Conservation (phyloP, 176 grass and related monocot genomes). For the Lolium rigidum region DNA sequence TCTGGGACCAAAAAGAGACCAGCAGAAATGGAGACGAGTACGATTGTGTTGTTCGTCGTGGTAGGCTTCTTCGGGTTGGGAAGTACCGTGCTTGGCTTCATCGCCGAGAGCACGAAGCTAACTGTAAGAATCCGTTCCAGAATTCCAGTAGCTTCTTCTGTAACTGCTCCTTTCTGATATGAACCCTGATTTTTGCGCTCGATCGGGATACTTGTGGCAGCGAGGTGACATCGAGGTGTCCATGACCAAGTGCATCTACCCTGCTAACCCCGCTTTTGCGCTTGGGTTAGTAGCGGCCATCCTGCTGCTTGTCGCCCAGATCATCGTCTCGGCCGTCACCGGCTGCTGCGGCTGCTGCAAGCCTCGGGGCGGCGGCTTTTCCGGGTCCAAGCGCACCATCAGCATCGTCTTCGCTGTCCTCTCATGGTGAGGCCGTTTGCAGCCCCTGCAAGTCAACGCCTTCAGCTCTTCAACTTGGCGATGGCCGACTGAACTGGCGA, state of each 20-base stretch:
- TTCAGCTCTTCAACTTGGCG: no score
- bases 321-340: conserved; percentile 14
- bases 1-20: neutral
- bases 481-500: no score
- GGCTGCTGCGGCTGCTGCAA: conserved; percentile 53
- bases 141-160: neutral
- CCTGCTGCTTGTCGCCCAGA: conserved; percentile 39
- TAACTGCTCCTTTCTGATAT: neutral
- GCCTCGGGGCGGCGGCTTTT: neutral
- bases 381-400: neutral
- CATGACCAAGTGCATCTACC: conserved; percentile 22
- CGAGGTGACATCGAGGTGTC: neutral
- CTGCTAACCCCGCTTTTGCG: neutral
- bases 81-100: conserved; percentile 46
- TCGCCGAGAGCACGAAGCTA: conserved; percentile 34
- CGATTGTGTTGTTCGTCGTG: neutral
- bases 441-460: neutral
- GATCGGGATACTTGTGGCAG: conserved; percentile 20
- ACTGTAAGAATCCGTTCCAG: conserved; percentile 22
- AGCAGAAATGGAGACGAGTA: neutral
- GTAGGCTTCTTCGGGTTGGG: conserved; percentile 13
- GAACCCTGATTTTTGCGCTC: no score
- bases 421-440: neutral
- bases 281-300: conserved; percentile 4
- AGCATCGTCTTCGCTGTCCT: neutral